Evolutionary conservation across 805 yeast genomes (phyloP).

Genomic region (Grigorovia transvaalensis): DNA sequence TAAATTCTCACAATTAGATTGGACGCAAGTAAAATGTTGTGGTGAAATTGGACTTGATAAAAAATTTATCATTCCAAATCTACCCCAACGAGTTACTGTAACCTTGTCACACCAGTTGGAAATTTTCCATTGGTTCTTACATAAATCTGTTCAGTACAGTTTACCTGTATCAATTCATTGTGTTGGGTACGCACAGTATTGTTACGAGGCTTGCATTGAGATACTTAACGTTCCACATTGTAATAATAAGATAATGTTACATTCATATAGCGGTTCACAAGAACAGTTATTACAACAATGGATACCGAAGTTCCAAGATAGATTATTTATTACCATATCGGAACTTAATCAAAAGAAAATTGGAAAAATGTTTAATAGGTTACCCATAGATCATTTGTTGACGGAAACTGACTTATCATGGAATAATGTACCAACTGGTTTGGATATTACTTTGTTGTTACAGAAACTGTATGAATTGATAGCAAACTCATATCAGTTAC

Average conservation of each 20-base stretch:
- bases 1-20: conserved; percentile 17
- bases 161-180: conserved; percentile 70
- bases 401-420: background rate
- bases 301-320: conserved; percentile 11
- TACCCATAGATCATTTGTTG: background rate
- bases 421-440: background rate
- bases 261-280: conserved; percentile 75
- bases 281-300: conserved; percentile 53
- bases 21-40: conserved; percentile 31
- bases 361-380: conserved; percentile 4
- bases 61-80: conserved; percentile 54
- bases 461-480: too few relatives aligned
- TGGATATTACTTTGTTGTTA: too few relatives aligned
- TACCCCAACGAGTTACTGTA: conserved; percentile 24
- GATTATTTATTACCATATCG: conserved; percentile 26
- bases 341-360: conserved; percentile 13
- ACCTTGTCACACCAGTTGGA: conserved; percentile 51
- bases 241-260: conserved; percentile 42
- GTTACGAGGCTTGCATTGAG: conserved; percentile 27
- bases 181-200: conserved; percentile 61
- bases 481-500: background rate
- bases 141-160: conserved; percentile 39
- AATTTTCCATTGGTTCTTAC: conserved; percentile 42
- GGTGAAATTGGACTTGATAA: conserved; percentile 94
- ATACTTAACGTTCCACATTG: conserved; percentile 13